Evolutionary conservation across 2,329 filamentous ascomycete genomes (phyloP).

Genomic region (Penicillium hordei): DNA sequence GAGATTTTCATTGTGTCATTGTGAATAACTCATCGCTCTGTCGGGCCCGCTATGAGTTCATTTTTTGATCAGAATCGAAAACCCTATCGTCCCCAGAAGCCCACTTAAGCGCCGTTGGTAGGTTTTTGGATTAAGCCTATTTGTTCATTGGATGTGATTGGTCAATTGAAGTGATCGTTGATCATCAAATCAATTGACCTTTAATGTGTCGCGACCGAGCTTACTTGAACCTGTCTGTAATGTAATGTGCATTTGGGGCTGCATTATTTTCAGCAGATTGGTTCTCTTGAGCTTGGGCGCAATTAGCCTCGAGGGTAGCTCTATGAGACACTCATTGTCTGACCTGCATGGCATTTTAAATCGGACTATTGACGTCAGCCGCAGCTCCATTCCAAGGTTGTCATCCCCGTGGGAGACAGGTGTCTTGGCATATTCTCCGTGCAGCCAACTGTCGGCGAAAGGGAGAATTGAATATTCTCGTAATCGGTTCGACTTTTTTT

Average conservation of each 20-base stretch:
- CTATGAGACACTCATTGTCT: conserved; percentile 3
- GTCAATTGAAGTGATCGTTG: not conserved
- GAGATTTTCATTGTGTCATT: not conserved
- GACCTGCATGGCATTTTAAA: not conserved
- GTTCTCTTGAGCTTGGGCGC: not conserved
- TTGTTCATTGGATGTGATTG: not conserved
- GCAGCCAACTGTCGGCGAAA: not conserved
- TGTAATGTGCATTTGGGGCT: not conserved
- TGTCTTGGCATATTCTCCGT: not conserved
- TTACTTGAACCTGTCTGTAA: not conserved
- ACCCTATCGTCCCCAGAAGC: not conserved
- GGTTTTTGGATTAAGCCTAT: not conserved
- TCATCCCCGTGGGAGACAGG: not conserved
- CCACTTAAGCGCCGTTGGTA: not conserved
- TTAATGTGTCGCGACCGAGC: not conserved
- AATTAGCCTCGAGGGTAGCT: not conserved
- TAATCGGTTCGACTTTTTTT: not conserved
- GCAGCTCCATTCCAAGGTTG: not conserved
- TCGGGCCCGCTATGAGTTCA: not conserved
- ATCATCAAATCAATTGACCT: not conserved
- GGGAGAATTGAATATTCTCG: not conserved
- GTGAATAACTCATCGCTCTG: not conserved
- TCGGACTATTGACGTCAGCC: conserved; percentile 9
- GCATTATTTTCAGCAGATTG: not conserved
- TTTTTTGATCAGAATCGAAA: not conserved